A percentile compares a stretch with the other conserved stretches of the same genome.
These are phyloP conservation scores for Hondaea fermentalgiana DNA, from an alignment of 108 stramenopile species.

Conservation along the genomic window DNA sequence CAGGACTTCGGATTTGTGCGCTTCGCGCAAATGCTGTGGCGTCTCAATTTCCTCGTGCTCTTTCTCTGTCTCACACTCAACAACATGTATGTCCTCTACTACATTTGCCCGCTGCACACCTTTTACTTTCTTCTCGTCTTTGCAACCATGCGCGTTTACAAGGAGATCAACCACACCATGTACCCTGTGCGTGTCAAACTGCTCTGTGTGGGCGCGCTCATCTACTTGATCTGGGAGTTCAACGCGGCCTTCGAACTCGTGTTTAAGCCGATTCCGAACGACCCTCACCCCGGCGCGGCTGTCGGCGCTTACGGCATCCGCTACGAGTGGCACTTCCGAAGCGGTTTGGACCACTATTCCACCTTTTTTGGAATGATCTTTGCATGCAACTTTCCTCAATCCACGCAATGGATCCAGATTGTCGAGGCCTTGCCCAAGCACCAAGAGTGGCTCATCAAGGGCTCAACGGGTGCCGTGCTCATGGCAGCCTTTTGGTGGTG, in stretches of 20 bases:
- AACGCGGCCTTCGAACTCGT: conserved; percentile 62
- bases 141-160: conserved; percentile 67
- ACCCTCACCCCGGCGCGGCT: conserved; percentile 66
- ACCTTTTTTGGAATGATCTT: conserved; percentile 90
- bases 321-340: conserved; percentile 96
- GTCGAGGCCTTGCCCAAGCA: conserved; percentile 54
- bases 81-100: conserved; percentile 92
- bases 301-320: conserved; percentile 51
- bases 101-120: conserved; percentile 94
- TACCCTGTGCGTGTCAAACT: conserved; percentile 79
- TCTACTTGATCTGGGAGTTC: conserved; percentile 78
- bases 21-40: conserved; percentile 89
- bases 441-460: conserved; percentile 54
- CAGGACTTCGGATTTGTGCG: conserved; percentile 78
- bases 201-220: conserved; percentile 59
- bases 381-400: conserved; percentile 80
- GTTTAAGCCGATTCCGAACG: conserved; percentile 68
- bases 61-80: conserved; percentile 78
- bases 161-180: conserved; percentile 68
- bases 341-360: conserved; percentile 86
- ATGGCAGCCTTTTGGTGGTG: conserved; percentile 56
- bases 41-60: conserved; percentile 87
- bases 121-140: conserved; percentile 93
- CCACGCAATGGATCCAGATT: conserved; percentile 69
- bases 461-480: conserved; percentile 47